Conservation (phyloP, 345 rosid species). For the Eutrema yunnanense region DNA sequence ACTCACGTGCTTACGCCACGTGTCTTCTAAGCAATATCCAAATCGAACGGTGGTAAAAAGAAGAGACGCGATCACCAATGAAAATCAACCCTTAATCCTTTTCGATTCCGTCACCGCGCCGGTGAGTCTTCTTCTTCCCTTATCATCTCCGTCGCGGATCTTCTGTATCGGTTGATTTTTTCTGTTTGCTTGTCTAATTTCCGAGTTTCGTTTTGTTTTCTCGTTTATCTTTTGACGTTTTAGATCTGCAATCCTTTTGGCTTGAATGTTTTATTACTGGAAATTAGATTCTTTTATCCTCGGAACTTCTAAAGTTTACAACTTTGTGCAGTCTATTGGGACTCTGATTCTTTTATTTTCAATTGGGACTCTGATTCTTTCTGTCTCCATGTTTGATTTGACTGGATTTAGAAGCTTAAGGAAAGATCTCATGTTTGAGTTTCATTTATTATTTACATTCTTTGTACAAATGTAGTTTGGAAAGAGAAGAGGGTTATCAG, state of each 20-base stretch:
- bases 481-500: not conserved
- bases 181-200: too few relatives aligned
- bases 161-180: not conserved
- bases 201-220: not conserved
- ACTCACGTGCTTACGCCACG: slow-evolving; percentile 16
- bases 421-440: not conserved
- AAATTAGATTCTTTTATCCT: not conserved
- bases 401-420: not conserved
- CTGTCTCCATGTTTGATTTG: not conserved
- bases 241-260: not conserved
- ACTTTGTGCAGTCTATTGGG: not conserved
- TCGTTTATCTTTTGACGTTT: not conserved
- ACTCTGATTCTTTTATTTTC: too few relatives aligned
- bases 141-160: not conserved
- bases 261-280: not conserved
- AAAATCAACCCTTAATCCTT: not conserved
- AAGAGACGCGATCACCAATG: not conserved
- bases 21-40: slow-evolving; percentile 22
- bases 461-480: not conserved
- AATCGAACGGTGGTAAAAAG: slow-evolving; percentile 22
- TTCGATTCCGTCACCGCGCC: slow-evolving; percentile 7
- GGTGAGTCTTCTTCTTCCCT: not conserved
- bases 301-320: not conserved
- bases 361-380: not conserved
- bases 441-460: not conserved